Percentiles rank a stretch among this genome's conserved stretches.
Conservation (phyloP, 306 rosid species). For the Cotoneaster glaucophyllus region DNA sequence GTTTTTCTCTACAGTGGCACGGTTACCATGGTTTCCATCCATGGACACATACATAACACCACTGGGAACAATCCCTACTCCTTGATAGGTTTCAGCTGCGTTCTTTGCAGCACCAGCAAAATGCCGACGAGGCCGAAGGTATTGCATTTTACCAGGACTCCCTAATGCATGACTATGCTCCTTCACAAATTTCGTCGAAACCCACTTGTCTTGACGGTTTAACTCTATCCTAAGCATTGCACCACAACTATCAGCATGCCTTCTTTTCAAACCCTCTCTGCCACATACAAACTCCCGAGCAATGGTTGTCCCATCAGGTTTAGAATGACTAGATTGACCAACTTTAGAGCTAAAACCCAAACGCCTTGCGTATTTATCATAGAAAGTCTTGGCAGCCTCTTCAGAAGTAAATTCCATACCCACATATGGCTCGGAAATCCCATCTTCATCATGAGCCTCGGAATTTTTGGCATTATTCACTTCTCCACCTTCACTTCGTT, state of each 20-base stretch:
- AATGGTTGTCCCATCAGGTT: constrained; percentile 42
- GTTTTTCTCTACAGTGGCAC: constrained; percentile 37
- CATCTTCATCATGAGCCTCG: constrained; percentile 28
- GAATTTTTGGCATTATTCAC: constrained; percentile 42
- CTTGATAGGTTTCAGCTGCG: constrained; percentile 56
- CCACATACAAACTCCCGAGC: constrained; percentile 67
- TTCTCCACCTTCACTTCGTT: constrained; percentile 36
- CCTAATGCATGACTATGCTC: constrained; percentile 68
- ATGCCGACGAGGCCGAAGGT: constrained; percentile 65
- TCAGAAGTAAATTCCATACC: constrained; percentile 58
- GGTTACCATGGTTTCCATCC: constrained; percentile 76
- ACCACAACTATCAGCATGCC: constrained; percentile 51
- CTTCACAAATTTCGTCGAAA: constrained; percentile 74
- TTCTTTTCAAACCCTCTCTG: constrained; percentile 65
- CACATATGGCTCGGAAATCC: constrained; percentile 37
- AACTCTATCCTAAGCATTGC: constrained; percentile 77
- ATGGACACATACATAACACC: constrained; percentile 79
- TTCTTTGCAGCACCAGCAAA: constrained; percentile 74
- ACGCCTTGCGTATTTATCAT: constrained; percentile 41
- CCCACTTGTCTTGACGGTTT: constrained; percentile 67
- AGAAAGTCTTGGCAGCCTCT: constrained; percentile 44
- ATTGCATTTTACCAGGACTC: constrained; percentile 45
- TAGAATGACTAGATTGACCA: constrained; percentile 42
- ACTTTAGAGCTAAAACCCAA: constrained; percentile 55
- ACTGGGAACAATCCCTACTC: constrained; percentile 74